A percentile compares a stretch with the other conserved stretches of the same genome.
These are phyloP conservation scores for Silene coronaria DNA, from an alignment of 179 eudicot species.

Conservation along the genomic window DNA sequence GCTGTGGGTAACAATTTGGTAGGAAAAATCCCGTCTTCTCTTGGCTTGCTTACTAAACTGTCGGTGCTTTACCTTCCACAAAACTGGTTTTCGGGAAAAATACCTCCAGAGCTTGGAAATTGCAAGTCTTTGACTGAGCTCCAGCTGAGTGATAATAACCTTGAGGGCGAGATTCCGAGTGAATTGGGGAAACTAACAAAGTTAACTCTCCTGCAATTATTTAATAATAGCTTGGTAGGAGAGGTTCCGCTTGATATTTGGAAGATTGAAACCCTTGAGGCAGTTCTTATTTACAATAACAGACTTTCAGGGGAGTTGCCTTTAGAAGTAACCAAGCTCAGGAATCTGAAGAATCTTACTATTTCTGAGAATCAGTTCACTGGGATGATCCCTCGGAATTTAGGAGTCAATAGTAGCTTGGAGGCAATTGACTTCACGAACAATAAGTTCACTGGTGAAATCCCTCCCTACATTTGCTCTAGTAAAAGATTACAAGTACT, in stretches of 20 bases:
- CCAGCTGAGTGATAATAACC: slow-evolving; percentile 42
- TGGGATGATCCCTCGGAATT: slow-evolving; percentile 54
- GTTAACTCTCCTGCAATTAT: slow-evolving; percentile 37
- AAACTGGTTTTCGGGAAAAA: slow-evolving; percentile 53
- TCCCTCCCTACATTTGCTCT: slow-evolving; percentile 61
- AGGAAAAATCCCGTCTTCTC: slow-evolving; percentile 59
- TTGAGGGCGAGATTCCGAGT: slow-evolving; percentile 59
- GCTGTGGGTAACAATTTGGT: slow-evolving; percentile 43
- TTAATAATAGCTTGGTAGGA: slow-evolving; percentile 48
- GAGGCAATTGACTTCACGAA: slow-evolving; percentile 51
- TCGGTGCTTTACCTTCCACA: slow-evolving; percentile 39
- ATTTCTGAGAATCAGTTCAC: slow-evolving; percentile 49
- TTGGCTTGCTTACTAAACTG: slow-evolving; percentile 50
- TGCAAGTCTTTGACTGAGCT: slow-evolving; percentile 45
- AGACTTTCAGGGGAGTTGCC: slow-evolving; percentile 59
- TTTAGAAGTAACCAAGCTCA: slow-evolving; percentile 42
- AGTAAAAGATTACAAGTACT: slow-evolving; percentile 38
- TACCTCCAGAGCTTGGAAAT: slow-evolving; percentile 74
- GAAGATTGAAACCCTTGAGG: slow-evolving; percentile 58
- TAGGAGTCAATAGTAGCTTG: slow-evolving; percentile 56
- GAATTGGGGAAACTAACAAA: slow-evolving; percentile 45
- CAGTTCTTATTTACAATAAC: slow-evolving; percentile 42
- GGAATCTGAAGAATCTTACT: slow-evolving; percentile 44
- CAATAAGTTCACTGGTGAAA: slow-evolving; percentile 54
- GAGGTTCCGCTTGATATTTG: slow-evolving; percentile 54